These are phyloP conservation scores for Exutisphaerella laricina DNA, from an alignment of 2,329 filamentous ascomycete species.

Conservation along the genomic window DNA sequence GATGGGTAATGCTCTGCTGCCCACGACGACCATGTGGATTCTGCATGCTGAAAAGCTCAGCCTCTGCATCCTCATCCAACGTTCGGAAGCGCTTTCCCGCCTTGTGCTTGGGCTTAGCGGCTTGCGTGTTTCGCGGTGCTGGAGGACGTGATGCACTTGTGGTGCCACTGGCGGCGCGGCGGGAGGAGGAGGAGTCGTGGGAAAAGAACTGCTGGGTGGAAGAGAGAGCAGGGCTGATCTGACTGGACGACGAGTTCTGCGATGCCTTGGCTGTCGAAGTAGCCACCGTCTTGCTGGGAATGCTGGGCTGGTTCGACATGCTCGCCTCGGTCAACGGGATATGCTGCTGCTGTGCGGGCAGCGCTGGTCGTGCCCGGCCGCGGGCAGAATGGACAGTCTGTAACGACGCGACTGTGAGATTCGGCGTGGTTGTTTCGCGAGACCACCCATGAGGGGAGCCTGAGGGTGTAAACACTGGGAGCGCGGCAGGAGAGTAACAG, in stretches of 20 bases:
- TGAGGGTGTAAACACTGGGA: not conserved
- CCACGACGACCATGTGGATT: conserved; percentile 61
- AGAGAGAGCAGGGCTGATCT: conserved; percentile 40
- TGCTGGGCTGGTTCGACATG: conserved; percentile 42
- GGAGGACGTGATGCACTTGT: conserved; percentile 24
- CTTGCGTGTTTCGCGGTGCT: conserved; percentile 69
- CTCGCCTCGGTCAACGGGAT: conserved; percentile 13
- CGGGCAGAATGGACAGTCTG: not conserved
- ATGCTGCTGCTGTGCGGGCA: conserved; percentile 10
- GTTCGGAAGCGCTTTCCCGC: conserved; percentile 64
- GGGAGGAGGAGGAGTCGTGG: conserved; percentile 40
- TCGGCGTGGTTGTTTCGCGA: too few species aligned
- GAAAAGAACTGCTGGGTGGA: conserved; percentile 41
- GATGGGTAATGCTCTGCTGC: conserved; percentile 93
- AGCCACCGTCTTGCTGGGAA: conserved; percentile 29
- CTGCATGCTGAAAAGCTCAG: conserved; percentile 49
- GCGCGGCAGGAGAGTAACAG: not conserved
- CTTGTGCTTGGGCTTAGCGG: conserved; percentile 74
- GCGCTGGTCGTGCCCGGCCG: conserved; percentile 10
- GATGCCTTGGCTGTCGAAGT: conserved; percentile 39
- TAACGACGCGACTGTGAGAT: too few species aligned
- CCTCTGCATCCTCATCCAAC: conserved; percentile 80
- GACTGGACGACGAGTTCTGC: conserved; percentile 24
- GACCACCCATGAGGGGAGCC: conserved; percentile 12
- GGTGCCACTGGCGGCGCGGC: conserved; percentile 32